Evolutionary conservation across 2,329 filamentous ascomycete species (phyloP).

Genomic region (Neofusicoccum kwambonambiense): DNA sequence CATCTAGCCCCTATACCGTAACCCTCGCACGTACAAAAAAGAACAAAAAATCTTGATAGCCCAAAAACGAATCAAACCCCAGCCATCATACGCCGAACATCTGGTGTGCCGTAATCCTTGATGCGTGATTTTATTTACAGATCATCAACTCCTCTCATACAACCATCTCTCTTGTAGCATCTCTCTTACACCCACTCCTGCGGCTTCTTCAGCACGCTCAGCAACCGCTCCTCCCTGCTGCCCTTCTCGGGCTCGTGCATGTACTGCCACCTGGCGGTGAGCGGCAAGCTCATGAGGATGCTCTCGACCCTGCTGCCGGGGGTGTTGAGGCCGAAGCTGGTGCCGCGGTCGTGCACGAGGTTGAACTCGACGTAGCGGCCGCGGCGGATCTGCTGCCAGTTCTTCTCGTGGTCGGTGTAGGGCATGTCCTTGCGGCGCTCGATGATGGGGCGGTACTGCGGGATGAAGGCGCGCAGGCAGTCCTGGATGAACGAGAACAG

Average conservation of each 20-base stretch:
- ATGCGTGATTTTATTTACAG: no score
- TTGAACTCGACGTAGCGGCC: slow-evolving; percentile 99
- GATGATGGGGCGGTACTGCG: slow-evolving; percentile 87
- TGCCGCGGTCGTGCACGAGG: slow-evolving; percentile 92
- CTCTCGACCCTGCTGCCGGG: slow-evolving; percentile 91
- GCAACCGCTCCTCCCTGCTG: slow-evolving; percentile 73
- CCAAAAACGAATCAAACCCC: no score
- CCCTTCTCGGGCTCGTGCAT: slow-evolving; percentile 83
- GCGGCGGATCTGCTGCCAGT: slow-evolving; percentile 92
- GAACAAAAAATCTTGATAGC: no score
- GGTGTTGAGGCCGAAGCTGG: slow-evolving; percentile 89
- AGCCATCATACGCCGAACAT: no score
- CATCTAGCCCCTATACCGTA: no score
- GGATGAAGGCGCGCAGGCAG: slow-evolving; percentile 81
- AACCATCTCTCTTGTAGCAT: no score
- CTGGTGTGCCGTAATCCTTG: no score
- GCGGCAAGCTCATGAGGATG: slow-evolving; percentile 93
- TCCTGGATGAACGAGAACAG: slow-evolving; percentile 87
- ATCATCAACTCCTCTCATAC: no score
- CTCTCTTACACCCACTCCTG: slow-evolving; percentile 51
- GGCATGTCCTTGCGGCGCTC: slow-evolving; percentile 88
- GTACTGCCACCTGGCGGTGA: slow-evolving; percentile 92
- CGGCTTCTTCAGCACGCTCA: slow-evolving; percentile 67
- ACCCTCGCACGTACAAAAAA: no score
- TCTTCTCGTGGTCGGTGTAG: slow-evolving; percentile 80